Percentiles rank a stretch among this genome's conserved stretches.
These are phyloP conservation scores for Endoconidiophora polonica DNA, from an alignment of 2,329 filamentous ascomycete species.

Conservation along the genomic window DNA sequence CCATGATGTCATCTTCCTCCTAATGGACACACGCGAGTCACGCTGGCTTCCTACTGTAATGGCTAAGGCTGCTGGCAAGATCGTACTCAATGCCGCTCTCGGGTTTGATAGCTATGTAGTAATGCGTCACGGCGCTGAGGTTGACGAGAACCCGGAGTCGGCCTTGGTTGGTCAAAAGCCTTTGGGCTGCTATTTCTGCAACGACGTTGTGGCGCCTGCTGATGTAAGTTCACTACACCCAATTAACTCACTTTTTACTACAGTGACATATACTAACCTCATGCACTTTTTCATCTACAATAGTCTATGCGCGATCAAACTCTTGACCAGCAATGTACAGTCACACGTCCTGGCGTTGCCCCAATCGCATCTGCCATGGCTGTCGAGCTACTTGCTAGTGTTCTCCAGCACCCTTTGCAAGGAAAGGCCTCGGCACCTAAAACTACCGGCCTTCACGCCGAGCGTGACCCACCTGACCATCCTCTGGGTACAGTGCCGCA, in stretches of 20 bases:
- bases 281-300: neutral
- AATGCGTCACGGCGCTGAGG: constrained; percentile 76
- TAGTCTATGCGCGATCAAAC: constrained; percentile 89
- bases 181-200: constrained; percentile 95
- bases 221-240: constrained; percentile 48
- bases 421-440: constrained; percentile 42
- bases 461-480: constrained; percentile 39
- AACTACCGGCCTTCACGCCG: constrained; percentile 26
- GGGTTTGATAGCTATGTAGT: constrained; percentile 95
- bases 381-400: constrained; percentile 74
- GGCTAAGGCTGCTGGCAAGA: constrained; percentile 81
- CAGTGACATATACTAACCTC: constrained; percentile 15
- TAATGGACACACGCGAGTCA: constrained; percentile 92
- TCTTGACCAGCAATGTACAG: constrained; percentile 93
- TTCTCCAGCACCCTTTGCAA: constrained; percentile 73
- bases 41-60: constrained; percentile 93
- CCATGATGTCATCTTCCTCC: constrained; percentile 86
- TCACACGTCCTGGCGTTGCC: constrained; percentile 83
- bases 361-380: constrained; percentile 81
- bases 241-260: constrained; percentile 3
- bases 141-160: constrained; percentile 28
- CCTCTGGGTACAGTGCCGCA: constrained; percentile 59
- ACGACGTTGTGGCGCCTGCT: constrained; percentile 85
- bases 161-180: constrained; percentile 48
- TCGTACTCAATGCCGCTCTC: constrained; percentile 90